phyloP scores from a whole-genome alignment of 352 stramenopile genomes.

The Phytophthora megakarya region DNA sequence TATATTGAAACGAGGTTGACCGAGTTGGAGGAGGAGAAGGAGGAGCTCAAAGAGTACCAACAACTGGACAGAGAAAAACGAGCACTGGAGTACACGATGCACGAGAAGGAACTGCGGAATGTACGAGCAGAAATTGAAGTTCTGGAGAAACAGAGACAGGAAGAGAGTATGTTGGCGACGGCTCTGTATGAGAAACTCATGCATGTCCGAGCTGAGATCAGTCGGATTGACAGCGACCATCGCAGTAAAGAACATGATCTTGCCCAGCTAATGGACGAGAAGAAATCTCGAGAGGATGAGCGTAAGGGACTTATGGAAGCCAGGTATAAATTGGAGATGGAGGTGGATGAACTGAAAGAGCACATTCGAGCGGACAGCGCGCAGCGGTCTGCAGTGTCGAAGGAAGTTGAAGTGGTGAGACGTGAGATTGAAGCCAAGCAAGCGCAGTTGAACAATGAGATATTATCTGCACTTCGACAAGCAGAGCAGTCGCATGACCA shows the following conservation, averaged over 20 bases:
- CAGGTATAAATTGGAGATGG: constrained; percentile 80
- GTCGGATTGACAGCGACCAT: constrained; percentile 51
- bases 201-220: constrained; percentile 56
- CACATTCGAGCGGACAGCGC: constrained; percentile 49
- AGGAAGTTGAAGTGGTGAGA: constrained; percentile 59
- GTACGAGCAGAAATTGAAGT: constrained; percentile 64
- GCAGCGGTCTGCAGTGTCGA: constrained; percentile 52
- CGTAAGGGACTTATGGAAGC: constrained; percentile 80
- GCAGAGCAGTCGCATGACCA: constrained; percentile 80
- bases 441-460: constrained; percentile 49
- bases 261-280: constrained; percentile 51
- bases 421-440: constrained; percentile 59
- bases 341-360: constrained; percentile 79
- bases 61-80: constrained; percentile 94
- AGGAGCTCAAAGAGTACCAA: constrained; percentile 96
- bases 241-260: constrained; percentile 57
- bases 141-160: constrained; percentile 67
- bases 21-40: constrained; percentile 99
- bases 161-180: constrained; percentile 54
- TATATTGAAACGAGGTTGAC: constrained; percentile 94
- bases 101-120: constrained; percentile 87
- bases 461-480: constrained; percentile 59
- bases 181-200: constrained; percentile 79
- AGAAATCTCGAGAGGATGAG: constrained; percentile 64
- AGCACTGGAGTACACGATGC: constrained; percentile 97